A percentile compares a stretch with the other conserved stretches of the same genome.
These are phyloP conservation scores for Scedosporium apiospermum DNA, from an alignment of 2,329 filamentous ascomycete genomes.

Conservation along the genomic window DNA sequence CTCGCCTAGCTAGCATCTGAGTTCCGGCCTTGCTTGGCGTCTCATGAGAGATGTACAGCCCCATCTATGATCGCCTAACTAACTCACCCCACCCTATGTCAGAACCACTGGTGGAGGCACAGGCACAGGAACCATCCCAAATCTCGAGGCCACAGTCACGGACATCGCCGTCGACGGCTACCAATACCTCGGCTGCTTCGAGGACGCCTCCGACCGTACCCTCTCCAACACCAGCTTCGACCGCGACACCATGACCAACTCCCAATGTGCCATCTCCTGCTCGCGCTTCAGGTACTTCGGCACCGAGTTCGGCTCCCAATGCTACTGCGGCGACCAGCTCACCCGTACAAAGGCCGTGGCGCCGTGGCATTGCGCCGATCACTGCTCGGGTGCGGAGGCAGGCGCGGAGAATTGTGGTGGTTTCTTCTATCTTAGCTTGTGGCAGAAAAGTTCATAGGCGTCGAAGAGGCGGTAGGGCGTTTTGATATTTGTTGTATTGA, in stretches of 20 bases:
- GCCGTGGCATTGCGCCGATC: neutral
- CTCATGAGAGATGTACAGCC: too few relatives aligned
- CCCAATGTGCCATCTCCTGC: conserved; percentile 36
- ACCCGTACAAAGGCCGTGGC: neutral
- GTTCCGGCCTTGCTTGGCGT: too few relatives aligned
- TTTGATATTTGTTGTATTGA: neutral
- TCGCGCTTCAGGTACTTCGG: conserved; percentile 37
- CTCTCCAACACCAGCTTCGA: conserved; percentile 28
- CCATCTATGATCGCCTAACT: neutral
- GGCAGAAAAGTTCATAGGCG: neutral
- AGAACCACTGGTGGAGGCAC: neutral
- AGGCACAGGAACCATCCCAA: neutral
- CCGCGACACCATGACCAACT: conserved; percentile 40
- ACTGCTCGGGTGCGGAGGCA: neutral
- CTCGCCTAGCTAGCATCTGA: too few relatives aligned
- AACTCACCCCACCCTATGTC: neutral
- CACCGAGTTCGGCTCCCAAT: conserved; percentile 42
- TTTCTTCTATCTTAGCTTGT: neutral
- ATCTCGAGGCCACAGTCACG: neutral
- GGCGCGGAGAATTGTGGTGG: neutral
- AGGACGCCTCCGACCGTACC: conserved; percentile 22
- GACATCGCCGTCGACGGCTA: neutral
- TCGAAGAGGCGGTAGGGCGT: too few relatives aligned
- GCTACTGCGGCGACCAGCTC: conserved; percentile 12
- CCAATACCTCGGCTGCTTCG: neutral